Evolutionary conservation across 2,329 filamentous ascomycete species (phyloP).

Genomic region (Fusarium citri): DNA sequence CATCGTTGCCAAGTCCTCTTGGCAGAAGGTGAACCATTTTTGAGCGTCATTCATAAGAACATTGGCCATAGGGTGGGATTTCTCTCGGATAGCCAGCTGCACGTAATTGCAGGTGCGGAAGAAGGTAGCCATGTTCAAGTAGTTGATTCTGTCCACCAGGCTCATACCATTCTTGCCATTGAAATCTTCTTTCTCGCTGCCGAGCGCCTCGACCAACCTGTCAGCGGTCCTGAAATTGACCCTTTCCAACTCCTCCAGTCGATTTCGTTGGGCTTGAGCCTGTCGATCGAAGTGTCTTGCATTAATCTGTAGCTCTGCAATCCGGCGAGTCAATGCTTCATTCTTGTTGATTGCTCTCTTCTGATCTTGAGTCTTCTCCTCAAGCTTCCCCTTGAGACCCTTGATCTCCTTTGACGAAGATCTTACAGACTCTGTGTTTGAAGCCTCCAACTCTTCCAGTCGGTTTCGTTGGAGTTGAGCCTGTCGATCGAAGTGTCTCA

Average conservation of each 20-base stretch:
- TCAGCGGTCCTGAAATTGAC: slow-evolving; percentile 14
- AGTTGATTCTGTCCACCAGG: slow-evolving; percentile 33
- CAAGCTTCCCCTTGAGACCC: background rate
- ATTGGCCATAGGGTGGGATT: background rate
- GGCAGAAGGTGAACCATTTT: slow-evolving; percentile 18
- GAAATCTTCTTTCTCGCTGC: background rate
- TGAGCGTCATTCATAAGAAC: slow-evolving; percentile 14
- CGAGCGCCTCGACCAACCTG: slow-evolving; percentile 5
- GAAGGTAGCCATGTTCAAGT: slow-evolving; percentile 31
- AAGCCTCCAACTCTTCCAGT: background rate
- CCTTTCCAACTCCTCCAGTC: background rate
- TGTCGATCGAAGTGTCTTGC: background rate
- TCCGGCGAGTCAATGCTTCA: background rate
- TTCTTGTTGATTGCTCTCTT: background rate
- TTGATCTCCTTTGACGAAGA: background rate
- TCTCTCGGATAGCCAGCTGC: slow-evolving; percentile 16
- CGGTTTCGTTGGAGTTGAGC: no score
- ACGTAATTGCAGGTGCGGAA: slow-evolving; percentile 31
- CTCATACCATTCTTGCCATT: background rate
- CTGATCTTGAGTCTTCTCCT: no score
- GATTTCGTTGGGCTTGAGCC: background rate
- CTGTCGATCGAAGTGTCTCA: no score
- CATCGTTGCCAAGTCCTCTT: slow-evolving; percentile 24
- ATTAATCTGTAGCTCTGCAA: background rate
- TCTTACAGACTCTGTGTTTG: no score